These are phyloP conservation scores for Eragrostis curvula DNA, from an alignment of 176 grass and related monocot genomes.

Conservation along the genomic window DNA sequence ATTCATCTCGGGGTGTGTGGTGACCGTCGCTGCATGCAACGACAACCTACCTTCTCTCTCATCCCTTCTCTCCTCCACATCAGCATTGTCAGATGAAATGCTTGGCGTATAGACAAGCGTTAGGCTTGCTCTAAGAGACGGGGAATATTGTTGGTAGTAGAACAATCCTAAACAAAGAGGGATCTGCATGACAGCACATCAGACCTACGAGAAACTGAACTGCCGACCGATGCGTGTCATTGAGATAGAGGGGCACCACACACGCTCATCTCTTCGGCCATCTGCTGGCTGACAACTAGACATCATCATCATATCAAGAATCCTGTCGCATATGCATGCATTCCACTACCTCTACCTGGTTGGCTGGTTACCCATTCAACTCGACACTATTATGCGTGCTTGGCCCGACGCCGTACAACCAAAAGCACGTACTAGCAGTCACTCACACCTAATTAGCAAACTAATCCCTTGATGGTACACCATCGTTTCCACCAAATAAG, in stretches of 20 bases:
- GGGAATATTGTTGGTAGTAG: conserved; percentile 2
- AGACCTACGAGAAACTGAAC: neutral
- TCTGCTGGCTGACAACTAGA: conserved; percentile 36
- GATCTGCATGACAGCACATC: conserved; percentile 33
- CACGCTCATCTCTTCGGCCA: neutral
- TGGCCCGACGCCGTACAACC: neutral
- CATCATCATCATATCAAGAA: conserved; percentile 17
- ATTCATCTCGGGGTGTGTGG: too few relatives aligned
- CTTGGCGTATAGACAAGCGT: too few relatives aligned
- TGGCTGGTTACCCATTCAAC: neutral
- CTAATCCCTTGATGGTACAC: neutral
- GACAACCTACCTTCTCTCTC: too few relatives aligned
- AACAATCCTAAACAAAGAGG: neutral
- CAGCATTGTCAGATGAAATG: too few relatives aligned
- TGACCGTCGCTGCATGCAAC: too few relatives aligned
- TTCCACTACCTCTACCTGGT: conserved; percentile 28
- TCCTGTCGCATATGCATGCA: conserved; percentile 18
- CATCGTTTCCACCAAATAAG: neutral
- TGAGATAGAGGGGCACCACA: conserved; percentile 36
- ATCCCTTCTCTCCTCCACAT: too few relatives aligned
- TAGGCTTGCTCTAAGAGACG: neutral
- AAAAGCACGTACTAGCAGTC: neutral
- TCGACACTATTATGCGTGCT: neutral
- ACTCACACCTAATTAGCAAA: neutral
- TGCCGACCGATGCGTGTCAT: neutral